A percentile compares a stretch with the other conserved stretches of the same genome.
These are phyloP conservation scores for Fusarium citri DNA, from an alignment of 2,329 filamentous ascomycete species.

Conservation along the genomic window DNA sequence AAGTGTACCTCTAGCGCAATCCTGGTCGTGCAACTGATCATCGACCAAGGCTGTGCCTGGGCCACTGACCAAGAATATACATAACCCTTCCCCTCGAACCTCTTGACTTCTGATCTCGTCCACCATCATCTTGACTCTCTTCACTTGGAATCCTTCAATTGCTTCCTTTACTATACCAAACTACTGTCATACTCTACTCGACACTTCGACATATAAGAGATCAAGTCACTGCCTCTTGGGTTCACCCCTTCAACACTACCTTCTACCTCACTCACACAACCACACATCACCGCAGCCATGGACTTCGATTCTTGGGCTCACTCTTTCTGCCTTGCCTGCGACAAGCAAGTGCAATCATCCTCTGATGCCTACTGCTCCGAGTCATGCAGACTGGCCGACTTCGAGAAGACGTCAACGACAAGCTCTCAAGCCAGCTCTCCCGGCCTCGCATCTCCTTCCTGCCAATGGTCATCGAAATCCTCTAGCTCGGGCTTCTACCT, in stretches of 20 bases:
- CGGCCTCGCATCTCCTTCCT: constrained; percentile 62
- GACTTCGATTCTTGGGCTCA: constrained; percentile 79
- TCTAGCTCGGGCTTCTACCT: constrained; percentile 70
- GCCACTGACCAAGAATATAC: constrained; percentile 46
- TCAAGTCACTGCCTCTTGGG: constrained; percentile 21
- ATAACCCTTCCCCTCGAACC: constrained; percentile 46
- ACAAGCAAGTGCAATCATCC: constrained; percentile 79
- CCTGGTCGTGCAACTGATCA: constrained; percentile 45
- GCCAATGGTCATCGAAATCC: constrained; percentile 59
- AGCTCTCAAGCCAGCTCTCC: constrained; percentile 70
- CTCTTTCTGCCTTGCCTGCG: constrained; percentile 94
- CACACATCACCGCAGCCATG: constrained; percentile 55
- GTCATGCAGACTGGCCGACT: constrained; percentile 87
- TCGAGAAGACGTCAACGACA: constrained; percentile 75
- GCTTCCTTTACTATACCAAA: constrained; percentile 31
- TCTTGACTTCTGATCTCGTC: constrained; percentile 28
- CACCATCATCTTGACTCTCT: constrained; percentile 38
- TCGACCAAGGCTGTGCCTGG: constrained; percentile 47
- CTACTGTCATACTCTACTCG: constrained; percentile 20
- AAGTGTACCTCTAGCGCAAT: constrained; percentile 47
- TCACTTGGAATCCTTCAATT: constrained; percentile 37
- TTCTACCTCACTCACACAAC: constrained; percentile 12
- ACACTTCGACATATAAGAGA: constrained; percentile 30
- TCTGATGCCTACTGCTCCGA: constrained; percentile 91
- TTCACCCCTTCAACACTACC: constrained; percentile 16